Conservation (phyloP, 2,329 filamentous ascomycete species). For the Arthrobotrys pseudoclavata region DNA sequence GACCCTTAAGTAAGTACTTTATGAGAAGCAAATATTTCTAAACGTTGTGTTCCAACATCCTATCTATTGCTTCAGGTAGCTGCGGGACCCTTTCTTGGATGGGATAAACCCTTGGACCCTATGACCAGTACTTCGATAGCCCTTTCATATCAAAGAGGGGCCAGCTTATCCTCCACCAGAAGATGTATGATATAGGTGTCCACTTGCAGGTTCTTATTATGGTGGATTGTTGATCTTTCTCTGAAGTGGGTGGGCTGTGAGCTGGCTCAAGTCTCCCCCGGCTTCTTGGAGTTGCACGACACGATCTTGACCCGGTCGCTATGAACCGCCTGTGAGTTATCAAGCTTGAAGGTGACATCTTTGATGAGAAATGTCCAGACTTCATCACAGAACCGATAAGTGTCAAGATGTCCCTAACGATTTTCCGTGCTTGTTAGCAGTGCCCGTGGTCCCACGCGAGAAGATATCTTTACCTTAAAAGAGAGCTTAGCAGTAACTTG, state of each 20-base stretch:
- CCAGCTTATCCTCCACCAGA: background rate
- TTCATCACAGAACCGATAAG: slow-evolving; percentile 99
- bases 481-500: slow-evolving; percentile 90
- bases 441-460: background rate
- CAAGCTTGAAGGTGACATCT: slow-evolving; percentile 98
- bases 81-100: background rate
- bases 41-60: background rate
- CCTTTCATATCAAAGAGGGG: background rate
- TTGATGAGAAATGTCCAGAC: slow-evolving; percentile 99
- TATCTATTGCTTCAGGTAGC: background rate
- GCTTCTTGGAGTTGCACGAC: slow-evolving; percentile 91
- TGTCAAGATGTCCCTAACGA: slow-evolving; percentile 89
- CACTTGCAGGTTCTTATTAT: background rate
- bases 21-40: background rate
- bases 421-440: background rate
- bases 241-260: no score
- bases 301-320: slow-evolving; percentile 85
- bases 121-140: background rate
- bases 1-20: background rate
- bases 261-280: slow-evolving; percentile 69
- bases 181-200: no score
- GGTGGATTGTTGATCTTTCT: background rate
- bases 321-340: slow-evolving; percentile 70
- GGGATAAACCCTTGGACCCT: background rate
- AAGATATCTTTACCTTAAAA: slow-evolving; percentile 81